Evolutionary conservation across 108 stramenopile genomes (phyloP), one percentile per base, ranked within the genome.

Genomic region (Schizochytrium sp.): DNA sequence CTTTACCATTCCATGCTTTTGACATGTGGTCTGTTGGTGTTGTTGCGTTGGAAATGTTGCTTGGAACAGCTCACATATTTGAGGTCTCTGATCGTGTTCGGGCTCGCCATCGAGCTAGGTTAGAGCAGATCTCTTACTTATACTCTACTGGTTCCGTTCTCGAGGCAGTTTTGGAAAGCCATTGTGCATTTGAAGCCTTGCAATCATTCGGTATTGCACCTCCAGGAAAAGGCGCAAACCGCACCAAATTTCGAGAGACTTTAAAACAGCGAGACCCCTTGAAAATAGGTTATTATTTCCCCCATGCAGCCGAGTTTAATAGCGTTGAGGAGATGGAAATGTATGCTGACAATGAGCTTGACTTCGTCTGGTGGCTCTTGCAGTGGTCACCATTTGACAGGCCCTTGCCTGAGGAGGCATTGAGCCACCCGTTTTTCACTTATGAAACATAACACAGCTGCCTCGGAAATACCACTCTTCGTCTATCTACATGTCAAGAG

Each of bases 11-110:
- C 28, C 53, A 83, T 2, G 76, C 76, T 10, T 83, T 55, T 28
- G 76, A 83, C 76, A 83, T 83, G 47, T 83, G 76, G 76, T 83
- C 76, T 17, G 28, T 83, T 10, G 76, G 76, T 5, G 76, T 83
- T 47, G 53, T 83, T 28, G 76, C 76, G 76, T 53, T 83, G 10
- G 76, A 83, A 42, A 49, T 83, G 47, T 40, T 83, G 7, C 47
- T 83, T n/a, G 76, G 76, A n/a, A 19, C 76, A n/a, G 47, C 50
- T 17, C 50, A 49, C 55, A 55, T 83, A 55, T 83, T 83, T 42
- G 17, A 83, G 2, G 3, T 83, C 3, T 10, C 47, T 3, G 47
- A 49, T 40, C 76, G 76, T 28, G 5, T 10, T 13, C 76, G 76
- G 5, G 76, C 76, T 5, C 8, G 53, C 12, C 50, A 55, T 17